A percentile compares a stretch with the other conserved stretches of the same genome.
These are phyloP conservation scores for Stemphylium lycopersici DNA, from an alignment of 2,329 filamentous ascomycete genomes.

Conservation along the genomic window DNA sequence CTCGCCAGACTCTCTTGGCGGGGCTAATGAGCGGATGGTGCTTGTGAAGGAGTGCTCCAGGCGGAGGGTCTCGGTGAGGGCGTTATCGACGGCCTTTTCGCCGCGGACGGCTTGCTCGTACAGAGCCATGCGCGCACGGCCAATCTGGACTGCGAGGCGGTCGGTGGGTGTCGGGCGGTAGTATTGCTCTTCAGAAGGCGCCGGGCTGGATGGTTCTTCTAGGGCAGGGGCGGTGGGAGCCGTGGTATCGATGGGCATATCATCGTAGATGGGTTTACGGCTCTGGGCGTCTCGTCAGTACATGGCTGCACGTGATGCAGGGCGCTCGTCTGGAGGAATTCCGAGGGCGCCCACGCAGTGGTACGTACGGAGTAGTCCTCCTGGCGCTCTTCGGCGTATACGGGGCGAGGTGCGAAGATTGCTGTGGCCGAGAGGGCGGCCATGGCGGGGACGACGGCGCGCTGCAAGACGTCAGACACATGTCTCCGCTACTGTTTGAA, in stretches of 20 bases:
- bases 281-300: conserved; percentile 19
- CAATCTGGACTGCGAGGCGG: conserved; percentile 82
- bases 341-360: not conserved
- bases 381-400: conserved; percentile 56
- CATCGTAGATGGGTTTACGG: conserved; percentile 78
- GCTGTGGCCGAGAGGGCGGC: conserved; percentile 53
- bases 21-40: conserved; percentile 87
- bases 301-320: not conserved
- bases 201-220: conserved; percentile 30
- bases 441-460: conserved; percentile 56
- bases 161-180: conserved; percentile 79
- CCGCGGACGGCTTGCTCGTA: conserved; percentile 75
- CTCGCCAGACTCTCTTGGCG: conserved; percentile 83
- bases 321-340: too few relatives aligned
- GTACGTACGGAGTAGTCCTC: conserved; percentile 28
- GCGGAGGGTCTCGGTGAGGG: conserved; percentile 79
- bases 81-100: conserved; percentile 82
- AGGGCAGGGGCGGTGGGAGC: conserved; percentile 49
- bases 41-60: conserved; percentile 89
- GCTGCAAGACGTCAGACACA: conserved; percentile 45
- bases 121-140: conserved; percentile 77
- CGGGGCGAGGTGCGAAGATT: conserved; percentile 54
- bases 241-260: conserved; percentile 51
- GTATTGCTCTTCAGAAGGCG: conserved; percentile 37
- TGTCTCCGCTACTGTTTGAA: too few relatives aligned